Percentiles rank a stretch among this genome's conserved stretches.
phyloP scores from a whole-genome alignment of 1,284 basidiomycete genomes.

The Exobasidium rhododendri region DNA sequence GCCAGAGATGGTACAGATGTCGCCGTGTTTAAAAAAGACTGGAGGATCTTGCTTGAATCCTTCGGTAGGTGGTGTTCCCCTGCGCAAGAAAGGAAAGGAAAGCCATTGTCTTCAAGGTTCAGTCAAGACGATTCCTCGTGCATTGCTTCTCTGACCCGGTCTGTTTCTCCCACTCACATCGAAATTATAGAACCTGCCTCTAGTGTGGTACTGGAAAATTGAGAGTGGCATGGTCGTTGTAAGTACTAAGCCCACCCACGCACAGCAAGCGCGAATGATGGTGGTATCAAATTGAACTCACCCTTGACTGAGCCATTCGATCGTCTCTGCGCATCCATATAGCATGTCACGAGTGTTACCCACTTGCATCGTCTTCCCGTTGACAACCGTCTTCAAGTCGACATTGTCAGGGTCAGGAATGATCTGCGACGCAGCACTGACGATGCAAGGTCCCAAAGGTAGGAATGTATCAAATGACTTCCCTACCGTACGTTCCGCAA shows the following conservation, averaged over 20 bases:
- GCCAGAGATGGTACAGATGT: slow-evolving; percentile 65
- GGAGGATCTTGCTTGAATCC: slow-evolving; percentile 72
- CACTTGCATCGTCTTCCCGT: slow-evolving; percentile 61
- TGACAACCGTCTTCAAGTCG: slow-evolving; percentile 60
- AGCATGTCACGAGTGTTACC: slow-evolving; percentile 63
- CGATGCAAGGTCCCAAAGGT: slow-evolving; percentile 23
- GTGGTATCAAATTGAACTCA: background rate
- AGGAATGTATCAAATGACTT: slow-evolving; percentile 35
- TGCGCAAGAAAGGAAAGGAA: slow-evolving; percentile 5
- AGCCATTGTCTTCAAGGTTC: background rate
- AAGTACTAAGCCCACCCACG: too few relatives aligned
- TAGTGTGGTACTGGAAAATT: slow-evolving; percentile 64
- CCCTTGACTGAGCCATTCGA: slow-evolving; percentile 26
- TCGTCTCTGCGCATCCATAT: slow-evolving; percentile 37
- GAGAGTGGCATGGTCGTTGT: slow-evolving; percentile 11
- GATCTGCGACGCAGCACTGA: slow-evolving; percentile 55
- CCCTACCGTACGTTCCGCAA: background rate
- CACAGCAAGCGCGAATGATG: background rate
- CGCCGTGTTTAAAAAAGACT: slow-evolving; percentile 71
- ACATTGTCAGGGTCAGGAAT: slow-evolving; percentile 71
- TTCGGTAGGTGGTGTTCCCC: slow-evolving; percentile 59
- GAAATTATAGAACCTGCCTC: slow-evolving; percentile 76
- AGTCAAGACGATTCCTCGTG: slow-evolving; percentile 49
- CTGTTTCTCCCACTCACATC: slow-evolving; percentile 59
- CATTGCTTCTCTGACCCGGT: slow-evolving; percentile 37